These are phyloP conservation scores for Elsinoe ampelina DNA, from an alignment of 2,329 filamentous ascomycete species.

Conservation along the genomic window DNA sequence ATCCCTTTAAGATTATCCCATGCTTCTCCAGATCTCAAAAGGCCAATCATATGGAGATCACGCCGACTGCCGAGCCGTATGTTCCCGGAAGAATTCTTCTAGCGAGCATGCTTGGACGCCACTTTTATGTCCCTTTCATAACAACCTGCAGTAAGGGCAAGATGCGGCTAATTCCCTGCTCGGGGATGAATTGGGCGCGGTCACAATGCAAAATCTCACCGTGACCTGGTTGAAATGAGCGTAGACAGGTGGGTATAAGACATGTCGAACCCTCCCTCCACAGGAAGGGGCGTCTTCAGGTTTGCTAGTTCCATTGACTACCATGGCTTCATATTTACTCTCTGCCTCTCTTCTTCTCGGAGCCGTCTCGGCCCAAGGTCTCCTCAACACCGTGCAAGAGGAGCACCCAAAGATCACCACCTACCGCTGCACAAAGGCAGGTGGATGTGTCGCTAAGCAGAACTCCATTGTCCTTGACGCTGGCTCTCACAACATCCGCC, in stretches of 20 bases:
- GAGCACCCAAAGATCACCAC: conserved; percentile 34
- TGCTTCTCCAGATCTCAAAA: not conserved
- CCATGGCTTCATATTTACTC: conserved; percentile 1
- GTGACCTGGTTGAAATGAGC: not conserved
- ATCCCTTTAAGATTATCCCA: conserved; percentile 2
- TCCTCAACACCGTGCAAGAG: conserved; percentile 23
- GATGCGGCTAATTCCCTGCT: conserved; percentile 2
- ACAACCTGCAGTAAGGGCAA: not conserved
- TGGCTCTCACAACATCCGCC: conserved; percentile 44
- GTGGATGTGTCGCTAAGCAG: conserved; percentile 30
- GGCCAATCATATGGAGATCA: not conserved
- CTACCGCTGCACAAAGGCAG: conserved; percentile 31
- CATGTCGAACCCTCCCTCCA: not conserved
- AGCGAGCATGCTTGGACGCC: not conserved
- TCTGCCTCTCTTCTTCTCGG: conserved; percentile 1
- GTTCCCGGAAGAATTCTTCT: conserved; percentile 3
- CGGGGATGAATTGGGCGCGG: not conserved
- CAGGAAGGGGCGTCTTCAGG: not conserved
- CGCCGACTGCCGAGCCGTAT: not conserved
- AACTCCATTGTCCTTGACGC: conserved; percentile 34
- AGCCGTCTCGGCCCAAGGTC: conserved; percentile 9
- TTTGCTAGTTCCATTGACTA: not conserved
- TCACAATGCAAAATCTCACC: not conserved
- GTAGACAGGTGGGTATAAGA: not conserved
- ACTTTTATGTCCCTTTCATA: not conserved